These are phyloP conservation scores for Lolium multiflorum DNA, from an alignment of 176 grass and related monocot species.

Conservation along the genomic window DNA sequence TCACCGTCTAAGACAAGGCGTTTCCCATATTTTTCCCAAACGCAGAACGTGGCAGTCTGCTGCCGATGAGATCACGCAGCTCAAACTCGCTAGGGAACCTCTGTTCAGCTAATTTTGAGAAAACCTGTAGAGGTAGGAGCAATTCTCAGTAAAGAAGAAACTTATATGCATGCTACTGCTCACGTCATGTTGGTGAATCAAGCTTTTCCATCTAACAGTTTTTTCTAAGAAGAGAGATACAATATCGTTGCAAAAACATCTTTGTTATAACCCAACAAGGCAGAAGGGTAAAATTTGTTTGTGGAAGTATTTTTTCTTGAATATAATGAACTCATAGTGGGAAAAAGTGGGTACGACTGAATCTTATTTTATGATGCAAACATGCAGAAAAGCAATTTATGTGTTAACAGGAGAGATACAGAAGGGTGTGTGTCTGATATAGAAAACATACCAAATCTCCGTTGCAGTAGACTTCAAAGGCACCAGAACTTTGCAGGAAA, in stretches of 20 bases:
- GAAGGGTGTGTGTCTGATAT: background rate
- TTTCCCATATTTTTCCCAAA: slow-evolving; percentile 60
- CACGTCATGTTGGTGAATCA: slow-evolving; percentile 2
- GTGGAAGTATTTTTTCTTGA: background rate
- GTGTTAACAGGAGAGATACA: slow-evolving; percentile 10
- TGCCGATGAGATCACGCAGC: slow-evolving; percentile 77
- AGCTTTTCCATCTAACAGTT: background rate
- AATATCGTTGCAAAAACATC: background rate
- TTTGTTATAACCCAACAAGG: background rate
- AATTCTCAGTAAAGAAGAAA: slow-evolving; percentile 15
- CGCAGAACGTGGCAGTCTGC: slow-evolving; percentile 62
- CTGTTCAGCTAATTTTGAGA: slow-evolving; percentile 84
- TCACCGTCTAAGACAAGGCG: slow-evolving; percentile 39
- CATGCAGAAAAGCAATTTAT: slow-evolving; percentile 32
- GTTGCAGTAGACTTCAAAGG: slow-evolving; percentile 96
- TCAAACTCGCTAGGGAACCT: slow-evolving; percentile 95
- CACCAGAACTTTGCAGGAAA: slow-evolving; percentile 89
- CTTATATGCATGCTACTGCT: background rate
- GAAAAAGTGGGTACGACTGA: background rate
- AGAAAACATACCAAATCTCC: slow-evolving; percentile 81
- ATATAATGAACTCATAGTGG: background rate
- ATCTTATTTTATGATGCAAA: background rate
- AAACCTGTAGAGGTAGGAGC: slow-evolving; percentile 61
- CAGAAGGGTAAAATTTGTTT: slow-evolving; percentile 3
- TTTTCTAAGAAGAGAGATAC: background rate